Base-by-base conservation (phyloP, 176 grass and related monocot species). In the Musa acuminata region DNA sequence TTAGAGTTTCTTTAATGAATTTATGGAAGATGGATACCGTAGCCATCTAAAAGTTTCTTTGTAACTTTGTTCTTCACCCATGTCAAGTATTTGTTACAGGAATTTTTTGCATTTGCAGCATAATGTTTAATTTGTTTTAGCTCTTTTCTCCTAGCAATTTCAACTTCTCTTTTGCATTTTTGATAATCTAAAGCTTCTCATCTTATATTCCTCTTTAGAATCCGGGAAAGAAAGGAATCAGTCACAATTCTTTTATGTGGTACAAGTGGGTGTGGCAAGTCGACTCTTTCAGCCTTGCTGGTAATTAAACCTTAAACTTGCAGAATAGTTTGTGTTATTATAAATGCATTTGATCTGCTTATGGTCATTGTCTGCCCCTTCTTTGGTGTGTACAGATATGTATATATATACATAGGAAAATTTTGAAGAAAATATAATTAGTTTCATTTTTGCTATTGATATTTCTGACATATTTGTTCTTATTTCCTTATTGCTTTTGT, bases 201-300 rank as follows among this genome's bases (percentile, higher is more conserved):
- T 29, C 54, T 70, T 72, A 11, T 57, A 66, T 77, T 9, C 49
- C 78, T 64, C 16, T 59, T 62, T 75, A 96, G 93, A 82, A 84
- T 92, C 78, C 82, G 89, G 55, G 93, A 96, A 86, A 84, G 77
- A 62, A 92, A 92, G 79, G 87, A 96, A 75, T 96, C 93, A 0
- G 77, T 96, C 13, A 92, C 93, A 19, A 76, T 96, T 88, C 89
- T 96, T 52, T 86, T 96, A 71, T 96, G 93, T 2, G 89, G 93
- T 79, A 92, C 93, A 73, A 96, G 89, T 84, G 93, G 93, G 13
- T 96, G 93, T 35, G 93, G 93, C 83, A 96, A 96, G 71, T 92
- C 93, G 55, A 96, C 93, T 51, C 87, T 96, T 80, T 96, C 93
- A 24, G 83, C 93, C 59, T 81, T 96, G 79, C 85, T 96, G 93